Percentiles rank a stretch among this genome's conserved stretches.
Evolutionary conservation across 225 moss, liverwort and hornwort genomes (phyloP).

Genomic region (Climacium dendroides): DNA sequence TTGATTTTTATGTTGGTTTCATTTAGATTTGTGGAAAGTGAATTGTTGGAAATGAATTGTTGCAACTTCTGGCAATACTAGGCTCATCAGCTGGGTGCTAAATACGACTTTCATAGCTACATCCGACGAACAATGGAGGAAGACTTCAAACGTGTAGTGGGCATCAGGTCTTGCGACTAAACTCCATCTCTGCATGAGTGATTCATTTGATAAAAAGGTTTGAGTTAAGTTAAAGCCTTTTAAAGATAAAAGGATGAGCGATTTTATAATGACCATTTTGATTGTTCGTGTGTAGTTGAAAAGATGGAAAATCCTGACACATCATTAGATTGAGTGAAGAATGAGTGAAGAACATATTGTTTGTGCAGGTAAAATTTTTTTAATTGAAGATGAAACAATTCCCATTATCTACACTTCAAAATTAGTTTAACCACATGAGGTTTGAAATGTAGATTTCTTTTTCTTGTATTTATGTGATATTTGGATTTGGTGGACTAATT

Average conservation of each 20-base stretch:
- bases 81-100: constrained; percentile 35
- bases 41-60: neutral
- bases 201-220: neutral
- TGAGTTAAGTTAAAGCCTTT: neutral
- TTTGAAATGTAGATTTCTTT: no score
- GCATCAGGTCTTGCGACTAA: constrained; percentile 50
- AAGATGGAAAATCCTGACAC: no score
- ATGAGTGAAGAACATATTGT: neutral
- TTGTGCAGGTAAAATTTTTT: no score
- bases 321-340: neutral
- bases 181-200: neutral
- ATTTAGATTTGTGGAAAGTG: neutral
- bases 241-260: neutral
- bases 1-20: neutral
- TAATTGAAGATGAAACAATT: no score
- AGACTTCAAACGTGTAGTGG: constrained; percentile 81
- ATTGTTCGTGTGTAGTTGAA: neutral
- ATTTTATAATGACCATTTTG: no score
- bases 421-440: neutral
- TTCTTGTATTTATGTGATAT: neutral
- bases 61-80: neutral
- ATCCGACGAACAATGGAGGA: constrained; percentile 78
- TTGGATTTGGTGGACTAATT: neutral
- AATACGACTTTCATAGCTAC: constrained; percentile 77
- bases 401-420: neutral